phyloP scores from a whole-genome alignment of 2,329 filamentous ascomycete genomes.

The Ampelomyces quisqualis region DNA sequence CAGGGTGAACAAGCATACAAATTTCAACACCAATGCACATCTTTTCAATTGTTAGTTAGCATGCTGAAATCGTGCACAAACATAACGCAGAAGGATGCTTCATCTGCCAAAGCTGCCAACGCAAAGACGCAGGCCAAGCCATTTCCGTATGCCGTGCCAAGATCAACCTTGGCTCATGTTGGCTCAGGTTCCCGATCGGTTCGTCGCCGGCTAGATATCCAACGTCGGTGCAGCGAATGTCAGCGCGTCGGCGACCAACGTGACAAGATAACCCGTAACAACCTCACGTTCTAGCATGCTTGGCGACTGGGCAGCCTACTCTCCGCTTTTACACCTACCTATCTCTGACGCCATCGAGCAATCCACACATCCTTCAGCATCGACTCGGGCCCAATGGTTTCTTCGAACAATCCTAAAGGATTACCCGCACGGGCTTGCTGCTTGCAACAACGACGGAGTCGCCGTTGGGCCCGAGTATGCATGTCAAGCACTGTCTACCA shows the following conservation, averaged over 20 bases:
- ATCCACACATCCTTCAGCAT: no score
- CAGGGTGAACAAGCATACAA: no score
- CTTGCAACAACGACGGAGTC: no score
- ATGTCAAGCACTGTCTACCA: constrained; percentile 11
- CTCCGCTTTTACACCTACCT: constrained; percentile 4
- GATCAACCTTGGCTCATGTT: constrained; percentile 6
- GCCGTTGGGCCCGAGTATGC: no score
- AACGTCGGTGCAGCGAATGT: constrained; percentile 14
- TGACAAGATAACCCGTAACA: constrained; percentile 12
- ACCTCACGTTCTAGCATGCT: constrained; percentile 4
- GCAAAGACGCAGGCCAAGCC: no score
- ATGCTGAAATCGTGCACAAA: no score
- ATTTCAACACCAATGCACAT: no score
- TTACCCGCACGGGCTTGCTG: no score
- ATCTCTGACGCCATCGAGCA: no score
- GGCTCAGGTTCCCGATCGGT: constrained; percentile 6
- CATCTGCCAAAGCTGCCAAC: constrained; percentile 1
- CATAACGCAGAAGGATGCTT: background rate
- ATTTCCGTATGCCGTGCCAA: constrained; percentile 4
- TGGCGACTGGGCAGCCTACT: constrained; percentile 27
- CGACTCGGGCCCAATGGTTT: no score
- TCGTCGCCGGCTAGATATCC: constrained; percentile 5
- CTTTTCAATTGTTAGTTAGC: no score
- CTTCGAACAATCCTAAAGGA: no score
- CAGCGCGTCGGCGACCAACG: constrained; percentile 16